These are phyloP conservation scores for Spergularia azorica DNA, from an alignment of 179 eudicot genomes.

Conservation along the genomic window DNA sequence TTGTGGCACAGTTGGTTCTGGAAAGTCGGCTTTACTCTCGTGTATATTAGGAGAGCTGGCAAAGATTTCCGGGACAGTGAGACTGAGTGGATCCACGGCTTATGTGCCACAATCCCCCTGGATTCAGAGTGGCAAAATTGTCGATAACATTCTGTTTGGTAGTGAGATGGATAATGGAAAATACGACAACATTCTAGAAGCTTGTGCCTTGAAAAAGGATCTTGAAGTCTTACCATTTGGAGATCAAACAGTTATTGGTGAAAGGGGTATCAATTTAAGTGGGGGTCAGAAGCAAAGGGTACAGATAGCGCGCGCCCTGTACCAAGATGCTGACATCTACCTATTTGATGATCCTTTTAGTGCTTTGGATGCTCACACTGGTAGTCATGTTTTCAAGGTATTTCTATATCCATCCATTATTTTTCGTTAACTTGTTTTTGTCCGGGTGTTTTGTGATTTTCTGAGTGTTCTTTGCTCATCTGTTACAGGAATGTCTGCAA, in stretches of 20 bases:
- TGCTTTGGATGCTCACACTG: constrained; percentile 88
- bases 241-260: constrained; percentile 71
- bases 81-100: constrained; percentile 48
- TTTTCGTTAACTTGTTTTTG: background rate
- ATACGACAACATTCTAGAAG: constrained; percentile 53
- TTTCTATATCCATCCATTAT: background rate
- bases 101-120: constrained; percentile 67
- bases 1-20: constrained; percentile 79
- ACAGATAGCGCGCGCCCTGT: constrained; percentile 76
- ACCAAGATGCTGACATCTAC: constrained; percentile 78
- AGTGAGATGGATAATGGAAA: constrained; percentile 44
- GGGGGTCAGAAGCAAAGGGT: constrained; percentile 84
- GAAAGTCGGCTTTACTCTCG: constrained; percentile 73
- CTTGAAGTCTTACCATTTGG: constrained; percentile 62
- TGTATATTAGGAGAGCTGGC: constrained; percentile 68
- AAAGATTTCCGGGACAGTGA: constrained; percentile 50
- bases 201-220: constrained; percentile 67
- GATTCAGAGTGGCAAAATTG: constrained; percentile 69
- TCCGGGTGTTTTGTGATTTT: too few species aligned
- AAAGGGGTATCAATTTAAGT: constrained; percentile 72
- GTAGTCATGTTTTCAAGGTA: constrained; percentile 76
- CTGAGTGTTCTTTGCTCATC: background rate
- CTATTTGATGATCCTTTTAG: constrained; percentile 85
- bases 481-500: constrained; percentile 68
- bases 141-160: constrained; percentile 60